Conservation (phyloP, 257 asterid genomes). For the Eustoma russellianum region DNA sequence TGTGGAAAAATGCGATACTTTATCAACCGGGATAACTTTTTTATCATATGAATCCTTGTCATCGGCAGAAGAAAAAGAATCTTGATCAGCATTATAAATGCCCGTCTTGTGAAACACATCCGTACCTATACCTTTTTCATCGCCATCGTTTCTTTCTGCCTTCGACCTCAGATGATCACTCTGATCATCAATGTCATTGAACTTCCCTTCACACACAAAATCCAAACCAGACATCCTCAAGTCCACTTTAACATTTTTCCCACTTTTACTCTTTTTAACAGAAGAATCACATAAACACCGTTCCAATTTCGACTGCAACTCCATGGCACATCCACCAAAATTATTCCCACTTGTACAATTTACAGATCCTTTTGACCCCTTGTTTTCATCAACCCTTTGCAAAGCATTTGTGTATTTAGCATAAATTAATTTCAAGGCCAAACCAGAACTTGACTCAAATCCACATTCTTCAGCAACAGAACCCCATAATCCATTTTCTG, state of each 20-base stretch:
- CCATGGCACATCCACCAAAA: constrained; percentile 27
- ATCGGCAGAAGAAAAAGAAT: too few relatives aligned
- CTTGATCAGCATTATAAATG: neutral
- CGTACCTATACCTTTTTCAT: constrained; percentile 1
- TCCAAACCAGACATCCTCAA: constrained; percentile 19
- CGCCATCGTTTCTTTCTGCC: constrained; percentile 10
- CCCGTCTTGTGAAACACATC: neutral
- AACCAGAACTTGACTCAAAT: constrained; percentile 19
- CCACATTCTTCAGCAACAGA: constrained; percentile 47
- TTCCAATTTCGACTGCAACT: constrained; percentile 39
- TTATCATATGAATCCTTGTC: too few relatives aligned
- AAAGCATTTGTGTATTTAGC: constrained; percentile 35
- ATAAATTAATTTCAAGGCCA: constrained; percentile 47
- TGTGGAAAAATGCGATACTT: neutral
- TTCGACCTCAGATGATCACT: constrained; percentile 11
- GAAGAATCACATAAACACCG: constrained; percentile 23
- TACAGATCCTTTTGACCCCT: constrained; percentile 1
- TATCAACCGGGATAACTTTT: neutral
- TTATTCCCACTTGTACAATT: constrained; percentile 1
- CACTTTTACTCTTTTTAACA: constrained; percentile 31
- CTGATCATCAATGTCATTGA: constrained; percentile 14
- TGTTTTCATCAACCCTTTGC: constrained; percentile 15
- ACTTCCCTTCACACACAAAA: constrained; percentile 4
- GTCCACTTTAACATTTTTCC: constrained; percentile 12
- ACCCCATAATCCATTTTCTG: constrained; percentile 25